Base-by-base conservation (phyloP, 306 rosid genomes). In the Psophocarpus tetragonolobus region DNA sequence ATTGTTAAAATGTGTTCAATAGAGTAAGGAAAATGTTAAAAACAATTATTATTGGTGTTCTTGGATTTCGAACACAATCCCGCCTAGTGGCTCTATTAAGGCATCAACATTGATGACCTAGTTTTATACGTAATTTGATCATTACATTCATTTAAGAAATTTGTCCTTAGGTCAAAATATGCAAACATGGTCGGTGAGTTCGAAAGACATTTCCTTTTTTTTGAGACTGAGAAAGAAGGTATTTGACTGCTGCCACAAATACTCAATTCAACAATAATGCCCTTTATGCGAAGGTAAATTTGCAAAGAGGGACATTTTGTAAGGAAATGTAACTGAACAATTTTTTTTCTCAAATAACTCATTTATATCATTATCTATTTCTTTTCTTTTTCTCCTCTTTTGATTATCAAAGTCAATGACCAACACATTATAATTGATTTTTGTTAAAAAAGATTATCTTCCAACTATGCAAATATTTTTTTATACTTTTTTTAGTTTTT, bases 161-260 rank as follows among this genome's bases (percentile, higher is more conserved):
- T 76, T 75, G 74, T 65, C 60, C 73, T 74, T 9, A 32, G 17
- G 76, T 74, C 71, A 74, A 81, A 72, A 62, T 9, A 72, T n/a
- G 50, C 13, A 73, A 15, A 74, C 29, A 73, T 27, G 83, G 80
- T 73, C 68, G 67, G 76, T 66, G 39, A 73, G 20, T 67, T 67
- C 38, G 23, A 83, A 27, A 44, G 50, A 38, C 10, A 56, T 81
- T 44, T 80, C 73, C 62, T 45, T 83, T 83, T 67, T 74, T 68
- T 79, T 68, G 54, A 58, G 42, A 38, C 74, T 68, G 54, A 58
- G 42, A 38, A n/a, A 20, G 36, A 53, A 38, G 76, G n/a, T 27
- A 63, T 14, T 17, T 24, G 73, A 42, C 20, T 38, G 47, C 24
- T 35, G 44, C 45, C 44, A 18, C 54, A 17, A 6, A 44, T 17